Base-by-base conservation (phyloP, 2,329 filamentous ascomycete species). In the Lithohypha guttulata region DNA sequence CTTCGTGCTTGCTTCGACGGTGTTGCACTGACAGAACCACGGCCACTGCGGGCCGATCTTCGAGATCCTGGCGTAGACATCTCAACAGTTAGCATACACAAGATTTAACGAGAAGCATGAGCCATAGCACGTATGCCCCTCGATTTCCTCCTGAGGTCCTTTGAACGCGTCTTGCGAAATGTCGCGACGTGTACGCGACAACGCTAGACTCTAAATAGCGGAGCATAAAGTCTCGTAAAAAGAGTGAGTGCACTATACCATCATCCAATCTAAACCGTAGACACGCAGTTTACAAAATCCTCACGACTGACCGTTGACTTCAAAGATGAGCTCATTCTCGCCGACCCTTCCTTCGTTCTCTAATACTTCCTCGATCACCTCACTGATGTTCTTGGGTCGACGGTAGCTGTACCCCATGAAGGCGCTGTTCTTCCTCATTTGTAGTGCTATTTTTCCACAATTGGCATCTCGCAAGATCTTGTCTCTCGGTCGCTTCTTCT, bases 331-430 rank as follows among this genome's bases (percentile, higher is more conserved):
- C 8, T 20, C 18, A 4, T 20, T 20, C 4, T 34, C 18, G 9
- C 23, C 14, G 10, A 21, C 18, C 10, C 14, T 20, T n/a, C 26
- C 10, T 15, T 23, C 27, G 29, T 28, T 3, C n/a, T 14, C 61
- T 56, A 18, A 47, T 7, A 34, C 34, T 18, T 42, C 47, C n/a
- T 54, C 52, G 11, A 64, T 45, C 2, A 55, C 58, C 42, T 59
- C 44, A 21, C 51, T 47, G 33, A 60, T 52, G 3, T 56, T 53
- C 37, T 57, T 62, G 2, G 63, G 62, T 29, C 61, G 59, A 23
- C 77, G 73, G 68, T 91, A 96, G 2, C 82, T 84, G 57, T 98
- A 98, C 1, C 89, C 89, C 45, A 93, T 61, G 59, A 96, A 96
- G 0, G 85, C 86, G 18, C 75, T 81, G 56, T 72, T 73, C 61